Evolutionary conservation across 2,329 filamentous ascomycete genomes (phyloP).

Genomic region (Hypoxylon sp.): DNA sequence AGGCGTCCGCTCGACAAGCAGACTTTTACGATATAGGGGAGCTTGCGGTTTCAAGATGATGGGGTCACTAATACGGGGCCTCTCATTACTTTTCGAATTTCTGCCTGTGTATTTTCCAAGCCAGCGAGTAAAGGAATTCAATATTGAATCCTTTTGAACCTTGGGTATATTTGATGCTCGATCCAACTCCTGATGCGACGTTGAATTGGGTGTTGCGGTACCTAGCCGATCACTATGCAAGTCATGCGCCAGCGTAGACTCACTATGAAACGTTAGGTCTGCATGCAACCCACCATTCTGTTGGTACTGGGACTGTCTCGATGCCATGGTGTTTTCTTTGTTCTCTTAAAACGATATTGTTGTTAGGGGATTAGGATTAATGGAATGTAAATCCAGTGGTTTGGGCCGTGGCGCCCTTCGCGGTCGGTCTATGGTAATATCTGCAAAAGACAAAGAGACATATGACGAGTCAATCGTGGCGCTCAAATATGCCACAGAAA

Average conservation of each 20-base stretch:
- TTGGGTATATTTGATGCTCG: slow-evolving; percentile 17
- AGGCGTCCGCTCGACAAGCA: slow-evolving; percentile 8
- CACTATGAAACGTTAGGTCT: slow-evolving; percentile 11
- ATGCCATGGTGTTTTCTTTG: slow-evolving; percentile 20
- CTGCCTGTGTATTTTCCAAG: slow-evolving; percentile 31
- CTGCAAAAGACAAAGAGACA: not conserved
- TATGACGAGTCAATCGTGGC: not conserved
- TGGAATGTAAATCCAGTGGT: not conserved
- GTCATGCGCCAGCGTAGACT: slow-evolving; percentile 44
- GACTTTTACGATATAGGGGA: slow-evolving; percentile 12
- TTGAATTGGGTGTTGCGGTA: not conserved
- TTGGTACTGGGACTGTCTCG: slow-evolving; percentile 24
- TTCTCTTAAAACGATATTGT: not conserved
- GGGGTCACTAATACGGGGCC: slow-evolving; percentile 33
- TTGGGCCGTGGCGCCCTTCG: not conserved
- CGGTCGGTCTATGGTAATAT: not conserved
- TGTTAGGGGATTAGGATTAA: not conserved
- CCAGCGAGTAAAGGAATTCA: slow-evolving; percentile 24
- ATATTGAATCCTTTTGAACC: slow-evolving; percentile 14
- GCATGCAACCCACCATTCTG: slow-evolving; percentile 7
- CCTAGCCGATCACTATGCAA: slow-evolving; percentile 9
- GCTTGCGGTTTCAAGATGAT: slow-evolving; percentile 1
- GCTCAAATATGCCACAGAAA: not conserved
- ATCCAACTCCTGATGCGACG: slow-evolving; percentile 19
- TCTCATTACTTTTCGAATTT: slow-evolving; percentile 7